A percentile compares a stretch with the other conserved stretches of the same genome.
These are phyloP conservation scores for Ilyonectria destructans DNA, from an alignment of 2,329 filamentous ascomycete species.

Conservation along the genomic window DNA sequence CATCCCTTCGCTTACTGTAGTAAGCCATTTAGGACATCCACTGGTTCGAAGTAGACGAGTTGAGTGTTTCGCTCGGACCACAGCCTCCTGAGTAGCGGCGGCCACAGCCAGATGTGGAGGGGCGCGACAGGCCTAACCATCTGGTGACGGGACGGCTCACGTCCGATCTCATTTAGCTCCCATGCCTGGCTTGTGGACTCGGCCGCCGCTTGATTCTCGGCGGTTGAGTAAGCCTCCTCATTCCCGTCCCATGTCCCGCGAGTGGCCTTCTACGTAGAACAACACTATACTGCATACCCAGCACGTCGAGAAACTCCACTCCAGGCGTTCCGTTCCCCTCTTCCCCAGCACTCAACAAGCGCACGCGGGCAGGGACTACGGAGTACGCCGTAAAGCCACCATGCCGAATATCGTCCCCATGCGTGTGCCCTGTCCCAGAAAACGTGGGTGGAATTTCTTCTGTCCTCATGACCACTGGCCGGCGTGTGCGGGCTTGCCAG, in stretches of 20 bases:
- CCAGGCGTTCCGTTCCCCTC: background rate
- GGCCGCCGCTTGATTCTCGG: conserved; percentile 23
- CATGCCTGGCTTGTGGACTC: conserved; percentile 11
- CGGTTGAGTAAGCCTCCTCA: background rate
- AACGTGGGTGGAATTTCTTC: conserved; percentile 3
- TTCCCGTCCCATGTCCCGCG: background rate
- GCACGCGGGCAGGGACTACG: background rate
- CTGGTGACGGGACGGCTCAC: conserved; percentile 30
- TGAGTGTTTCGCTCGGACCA: conserved; percentile 19
- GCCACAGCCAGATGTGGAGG: conserved; percentile 10
- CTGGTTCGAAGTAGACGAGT: conserved; percentile 32
- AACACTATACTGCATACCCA: background rate
- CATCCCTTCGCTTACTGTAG: conserved; percentile 31
- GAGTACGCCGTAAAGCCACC: background rate
- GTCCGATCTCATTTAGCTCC: conserved; percentile 35
- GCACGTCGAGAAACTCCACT: background rate
- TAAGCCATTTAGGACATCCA: background rate
- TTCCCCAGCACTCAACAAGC: background rate
- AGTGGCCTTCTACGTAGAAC: background rate
- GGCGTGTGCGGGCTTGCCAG: conserved; percentile 14
- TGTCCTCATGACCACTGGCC: conserved; percentile 22
- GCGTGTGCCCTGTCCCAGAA: background rate
- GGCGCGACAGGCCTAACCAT: background rate
- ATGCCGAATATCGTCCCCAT: background rate
- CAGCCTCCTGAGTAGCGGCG: background rate